Percentiles rank a stretch among this genome's conserved stretches.
Evolutionary conservation across 208 protist species (phyloP).

Genomic region (Crithidia bombi): DNA sequence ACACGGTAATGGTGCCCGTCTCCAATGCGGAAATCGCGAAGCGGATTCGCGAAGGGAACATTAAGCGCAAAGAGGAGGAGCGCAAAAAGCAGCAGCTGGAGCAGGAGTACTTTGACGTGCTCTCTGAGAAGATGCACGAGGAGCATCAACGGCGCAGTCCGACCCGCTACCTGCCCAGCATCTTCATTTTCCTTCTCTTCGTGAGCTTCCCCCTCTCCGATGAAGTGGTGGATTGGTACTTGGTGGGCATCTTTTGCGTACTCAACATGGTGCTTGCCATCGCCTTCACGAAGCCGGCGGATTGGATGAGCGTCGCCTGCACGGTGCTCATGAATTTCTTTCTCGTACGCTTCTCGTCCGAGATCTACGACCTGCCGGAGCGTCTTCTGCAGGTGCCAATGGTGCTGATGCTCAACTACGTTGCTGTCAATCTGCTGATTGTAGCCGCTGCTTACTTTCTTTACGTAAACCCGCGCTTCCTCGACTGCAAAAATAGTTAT

Average conservation of each 20-base stretch:
- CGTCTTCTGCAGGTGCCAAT: constrained; percentile 38
- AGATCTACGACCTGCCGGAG: constrained; percentile 59
- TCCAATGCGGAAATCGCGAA: constrained; percentile 47
- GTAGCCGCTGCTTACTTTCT: constrained; percentile 44
- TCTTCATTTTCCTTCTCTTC: constrained; percentile 80
- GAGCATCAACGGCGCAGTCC: constrained; percentile 20
- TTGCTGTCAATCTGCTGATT: constrained; percentile 41
- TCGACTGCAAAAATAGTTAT: constrained; percentile 13
- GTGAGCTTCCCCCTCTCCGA: constrained; percentile 84
- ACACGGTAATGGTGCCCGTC: constrained; percentile 14
- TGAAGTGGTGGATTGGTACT: constrained; percentile 71
- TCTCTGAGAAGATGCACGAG: constrained; percentile 35
- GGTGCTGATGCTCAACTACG: constrained; percentile 35
- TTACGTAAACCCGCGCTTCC: constrained; percentile 58
- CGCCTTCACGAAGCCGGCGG: constrained; percentile 48
- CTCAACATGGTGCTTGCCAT: constrained; percentile 59
- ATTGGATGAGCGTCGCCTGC: constrained; percentile 57
- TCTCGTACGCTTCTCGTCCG: constrained; percentile 56
- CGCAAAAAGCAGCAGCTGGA: constrained; percentile 65
- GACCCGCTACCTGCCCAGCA: constrained; percentile 60
- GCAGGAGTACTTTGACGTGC: constrained; percentile 56
- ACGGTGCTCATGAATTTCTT: constrained; percentile 64
- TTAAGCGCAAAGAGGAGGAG: constrained; percentile 58
- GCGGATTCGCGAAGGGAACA: constrained; percentile 67
- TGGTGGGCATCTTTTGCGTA: constrained; percentile 56